phyloP scores from a whole-genome alignment of 1,139 yeast species.

The Lodderomyces theae region DNA sequence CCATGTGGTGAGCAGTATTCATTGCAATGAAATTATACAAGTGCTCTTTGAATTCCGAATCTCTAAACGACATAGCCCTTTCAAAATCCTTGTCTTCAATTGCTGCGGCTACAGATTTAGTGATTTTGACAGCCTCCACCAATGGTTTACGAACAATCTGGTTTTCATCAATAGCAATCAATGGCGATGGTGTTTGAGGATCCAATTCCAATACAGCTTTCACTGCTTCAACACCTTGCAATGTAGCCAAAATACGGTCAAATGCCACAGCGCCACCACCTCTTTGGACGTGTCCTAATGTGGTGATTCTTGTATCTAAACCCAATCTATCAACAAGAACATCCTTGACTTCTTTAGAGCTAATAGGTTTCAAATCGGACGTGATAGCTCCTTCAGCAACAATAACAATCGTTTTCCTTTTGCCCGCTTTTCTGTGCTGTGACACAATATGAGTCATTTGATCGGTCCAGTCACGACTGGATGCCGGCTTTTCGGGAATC shows the following conservation, averaged over 20 bases:
- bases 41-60: slow-evolving; percentile 68
- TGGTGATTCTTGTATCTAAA: slow-evolving; percentile 74
- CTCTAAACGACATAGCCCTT: slow-evolving; percentile 65
- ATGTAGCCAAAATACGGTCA: slow-evolving; percentile 70
- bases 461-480: slow-evolving; percentile 59
- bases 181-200: slow-evolving; percentile 72
- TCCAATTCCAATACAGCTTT: slow-evolving; percentile 68
- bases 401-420: slow-evolving; percentile 75
- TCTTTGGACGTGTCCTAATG: slow-evolving; percentile 81
- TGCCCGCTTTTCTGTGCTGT: slow-evolving; percentile 67
- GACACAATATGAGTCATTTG: slow-evolving; percentile 64
- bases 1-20: slow-evolving; percentile 62
- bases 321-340: slow-evolving; percentile 65
- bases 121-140: slow-evolving; percentile 68
- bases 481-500: slow-evolving; percentile 76
- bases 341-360: slow-evolving; percentile 64
- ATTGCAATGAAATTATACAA: slow-evolving; percentile 58
- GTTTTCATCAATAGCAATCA: slow-evolving; percentile 72
- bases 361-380: slow-evolving; percentile 60
- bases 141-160: slow-evolving; percentile 67
- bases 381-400: slow-evolving; percentile 85
- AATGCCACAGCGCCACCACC: slow-evolving; percentile 86
- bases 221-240: slow-evolving; percentile 84
- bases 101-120: slow-evolving; percentile 69
- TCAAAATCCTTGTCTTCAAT: slow-evolving; percentile 60